Evolutionary conservation across 257 asterid species (phyloP).

Genomic region (Petunia secreta): DNA sequence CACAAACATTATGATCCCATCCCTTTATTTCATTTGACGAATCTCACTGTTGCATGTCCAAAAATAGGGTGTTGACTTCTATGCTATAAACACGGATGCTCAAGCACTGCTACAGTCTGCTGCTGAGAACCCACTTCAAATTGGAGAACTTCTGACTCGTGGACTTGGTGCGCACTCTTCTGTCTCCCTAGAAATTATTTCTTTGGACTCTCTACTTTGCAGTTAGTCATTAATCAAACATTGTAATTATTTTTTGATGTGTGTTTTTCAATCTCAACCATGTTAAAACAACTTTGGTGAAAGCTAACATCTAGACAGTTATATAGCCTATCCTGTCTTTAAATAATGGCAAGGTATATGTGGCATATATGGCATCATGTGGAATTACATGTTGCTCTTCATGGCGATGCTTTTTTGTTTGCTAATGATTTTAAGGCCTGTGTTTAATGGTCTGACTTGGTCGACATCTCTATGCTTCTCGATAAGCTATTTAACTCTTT

Average conservation of each 20-base stretch:
- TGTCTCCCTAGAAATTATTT: conserved; percentile 22
- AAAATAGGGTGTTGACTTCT: conserved; percentile 93
- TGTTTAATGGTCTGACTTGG: not conserved
- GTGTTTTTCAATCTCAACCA: conserved; percentile 4
- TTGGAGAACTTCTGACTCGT: conserved; percentile 98
- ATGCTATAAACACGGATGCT: conserved; percentile 93
- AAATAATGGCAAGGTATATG: not conserved
- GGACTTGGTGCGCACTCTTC: conserved; percentile 80
- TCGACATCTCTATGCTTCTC: not conserved
- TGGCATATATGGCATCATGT: not conserved
- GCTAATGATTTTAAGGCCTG: conserved; percentile 11
- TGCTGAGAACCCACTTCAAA: conserved; percentile 87
- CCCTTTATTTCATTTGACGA: conserved; percentile 31
- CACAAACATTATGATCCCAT: not conserved
- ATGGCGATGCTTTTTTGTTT: not conserved
- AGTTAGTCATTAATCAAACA: not conserved
- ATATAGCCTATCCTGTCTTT: not conserved
- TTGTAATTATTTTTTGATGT: no score
- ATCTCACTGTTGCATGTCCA: conserved; percentile 21
- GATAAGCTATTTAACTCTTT: conserved; percentile 18
- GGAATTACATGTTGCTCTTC: not conserved
- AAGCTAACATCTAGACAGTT: not conserved
- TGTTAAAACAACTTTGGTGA: not conserved
- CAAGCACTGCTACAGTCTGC: conserved; percentile 93
- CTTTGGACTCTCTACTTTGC: not conserved